Evolutionary conservation across 2,329 filamentous ascomycete species (phyloP), one percentile per base, ranked within the genome.

Genomic region (Pseudogymnoascus sp.): DNA sequence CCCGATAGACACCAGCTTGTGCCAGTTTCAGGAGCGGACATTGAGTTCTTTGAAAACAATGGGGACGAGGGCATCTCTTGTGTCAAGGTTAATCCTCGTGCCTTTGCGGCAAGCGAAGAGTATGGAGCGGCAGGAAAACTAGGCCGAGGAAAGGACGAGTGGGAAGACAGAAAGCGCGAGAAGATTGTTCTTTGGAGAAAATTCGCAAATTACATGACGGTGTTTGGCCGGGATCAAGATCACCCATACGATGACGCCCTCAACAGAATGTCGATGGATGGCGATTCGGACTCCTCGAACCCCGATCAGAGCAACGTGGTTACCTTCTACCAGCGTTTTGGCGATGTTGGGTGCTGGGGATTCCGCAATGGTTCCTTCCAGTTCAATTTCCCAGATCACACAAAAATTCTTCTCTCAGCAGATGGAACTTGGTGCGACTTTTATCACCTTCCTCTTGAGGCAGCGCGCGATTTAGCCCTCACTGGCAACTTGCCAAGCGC

Each of bases 351-450:
- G 14, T 88, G 89, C 73, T 92, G 89, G 89, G 85, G 86, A 58
- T 93, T 93, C 68, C 83, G 82, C 61, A 89, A 93, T 70, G 90
- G 90, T 2, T 88, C 90, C 68, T 80, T 92, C 66, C 89, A 91
- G 82, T 89, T 93, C 75, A 93, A 94, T 75, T 94, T 94, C 72
- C 89, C 90, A 2, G 90, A 94, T 67, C 90, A 94, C 72, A 93
- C 90, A 62, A 94, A 94, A 75, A 82, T 94, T 60, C 87, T 93
- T 11, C 76, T 94, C 25, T 89, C 90, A 62, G 77, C 86, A 1
- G 83, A 87, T 30, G 89, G 88, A n/a, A 84, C 81, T 1, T 88
- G 85, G 79, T 87, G 88, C 66, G 87, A 90, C 70, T 90, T 91
- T 70, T 89, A 89, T 76, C 87, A 90, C 68, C 82, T 92, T 18